Base-by-base conservation (phyloP, 306 rosid species). In the Amphicarpaea edgeworthii region DNA sequence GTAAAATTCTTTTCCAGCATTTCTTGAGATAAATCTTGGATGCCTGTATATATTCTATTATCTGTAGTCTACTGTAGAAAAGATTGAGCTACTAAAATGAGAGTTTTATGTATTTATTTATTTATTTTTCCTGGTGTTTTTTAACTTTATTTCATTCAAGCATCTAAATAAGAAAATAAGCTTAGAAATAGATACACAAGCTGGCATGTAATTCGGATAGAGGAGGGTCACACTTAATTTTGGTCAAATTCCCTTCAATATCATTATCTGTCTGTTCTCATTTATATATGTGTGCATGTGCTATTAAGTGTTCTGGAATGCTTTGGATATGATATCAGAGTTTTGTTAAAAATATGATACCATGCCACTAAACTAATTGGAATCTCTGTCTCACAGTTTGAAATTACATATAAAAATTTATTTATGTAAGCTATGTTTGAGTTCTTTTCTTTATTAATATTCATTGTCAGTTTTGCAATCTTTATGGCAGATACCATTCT, bases 401-500 rank as follows among this genome's bases (percentile, higher is more conserved):
- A 64, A 70, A 51, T 57, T 55, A 46, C 34, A 57, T 14, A 50
- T 26, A 15, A 26, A 64, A 28, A 12, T 54, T 23, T 65, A 26
- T 58, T 58, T 57, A 14, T 70, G 16, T 49, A 21, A 42, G 30
- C 45, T 10, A 41, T 30, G 24, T 62, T 7, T 45, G 16, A 32
- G 54, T 54, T 77, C 47, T 46, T 67, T 73, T 23, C 38, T 57
- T 50, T 53, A 16, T 43, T 72, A 34, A 43, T 47, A 49, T 71
- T 80, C 71, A 49, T 16, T 43, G 43, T 7, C 30, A 40, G 34
- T 70, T 49, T 66, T 67, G 69, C 54, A 26, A 76, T 75, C 73
- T 69, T 40, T 67, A 15, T 86, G 73, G 72, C 88, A 95, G 97
- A 88, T 95, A 73, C 97, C 96, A 26, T 95, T 95, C 87, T 88